These are phyloP conservation scores for Adiantum capillusveneris DNA, from an alignment of 75 land plant genomes.

Conservation along the genomic window DNA sequence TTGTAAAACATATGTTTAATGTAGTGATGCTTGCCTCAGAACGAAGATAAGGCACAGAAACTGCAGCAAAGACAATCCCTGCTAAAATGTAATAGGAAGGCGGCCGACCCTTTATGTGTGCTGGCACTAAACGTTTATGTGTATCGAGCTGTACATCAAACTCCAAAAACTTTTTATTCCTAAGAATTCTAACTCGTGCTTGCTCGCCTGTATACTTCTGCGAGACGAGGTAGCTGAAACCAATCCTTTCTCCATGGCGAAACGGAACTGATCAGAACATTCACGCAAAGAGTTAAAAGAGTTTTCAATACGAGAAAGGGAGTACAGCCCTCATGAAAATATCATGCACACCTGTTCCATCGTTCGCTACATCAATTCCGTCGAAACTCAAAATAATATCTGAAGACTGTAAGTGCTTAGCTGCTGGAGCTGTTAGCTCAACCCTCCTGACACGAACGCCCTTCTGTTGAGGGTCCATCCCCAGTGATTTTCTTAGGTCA, in stretches of 20 bases:
- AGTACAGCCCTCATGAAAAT: too few relatives aligned
- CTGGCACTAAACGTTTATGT: constrained; percentile 69
- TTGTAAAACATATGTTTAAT: background rate
- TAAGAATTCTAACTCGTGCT: constrained; percentile 68
- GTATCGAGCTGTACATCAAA: constrained; percentile 61
- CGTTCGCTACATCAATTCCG: constrained; percentile 89
- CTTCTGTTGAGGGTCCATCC: constrained; percentile 71
- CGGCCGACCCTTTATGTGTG: constrained; percentile 81
- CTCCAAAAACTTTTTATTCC: constrained; percentile 45
- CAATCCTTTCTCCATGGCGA: constrained; percentile 92
- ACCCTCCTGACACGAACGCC: constrained; percentile 88
- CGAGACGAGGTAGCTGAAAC: constrained; percentile 94
- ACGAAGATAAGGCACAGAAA: constrained; percentile 89
- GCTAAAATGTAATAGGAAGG: constrained; percentile 92
- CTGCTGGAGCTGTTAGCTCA: constrained; percentile 91
- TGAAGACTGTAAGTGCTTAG: constrained; percentile 48
- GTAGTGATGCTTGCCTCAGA: constrained; percentile 68
- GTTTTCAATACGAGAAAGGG: too few relatives aligned
- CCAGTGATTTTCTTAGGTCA: constrained; percentile 66
- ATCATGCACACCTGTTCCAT: constrained; percentile 95
- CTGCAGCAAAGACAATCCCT: constrained; percentile 78
- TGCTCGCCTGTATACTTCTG: constrained; percentile 85
- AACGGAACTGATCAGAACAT: constrained; percentile 63
- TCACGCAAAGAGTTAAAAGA: background rate
- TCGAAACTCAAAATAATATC: constrained; percentile 92